Percentiles rank a stretch among this genome's conserved stretches.
These are phyloP conservation scores for Amanita exitialis DNA, from an alignment of 768 basidiomycete genomes.

Conservation along the genomic window DNA sequence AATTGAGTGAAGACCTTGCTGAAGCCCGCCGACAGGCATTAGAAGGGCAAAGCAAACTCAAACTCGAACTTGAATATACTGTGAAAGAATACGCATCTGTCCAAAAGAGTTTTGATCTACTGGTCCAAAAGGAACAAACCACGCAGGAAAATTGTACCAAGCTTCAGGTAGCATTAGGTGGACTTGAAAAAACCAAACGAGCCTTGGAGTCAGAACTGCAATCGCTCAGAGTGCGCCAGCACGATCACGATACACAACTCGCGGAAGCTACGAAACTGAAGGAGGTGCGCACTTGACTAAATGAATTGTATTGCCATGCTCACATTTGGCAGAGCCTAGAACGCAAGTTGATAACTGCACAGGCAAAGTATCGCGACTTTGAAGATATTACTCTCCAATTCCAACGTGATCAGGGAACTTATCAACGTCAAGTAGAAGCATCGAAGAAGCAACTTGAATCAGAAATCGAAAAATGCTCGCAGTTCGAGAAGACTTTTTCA, in stretches of 20 bases:
- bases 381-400: conserved; percentile 83
- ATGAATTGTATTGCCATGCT: conserved; percentile 1
- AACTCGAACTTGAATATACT: conserved; percentile 62
- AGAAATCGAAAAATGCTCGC: conserved; percentile 62
- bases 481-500: conserved; percentile 58
- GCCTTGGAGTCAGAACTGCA: conserved; percentile 65
- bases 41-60: conserved; percentile 64
- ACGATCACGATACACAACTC: conserved; percentile 55
- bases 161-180: conserved; percentile 36
- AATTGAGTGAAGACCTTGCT: conserved; percentile 57
- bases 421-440: conserved; percentile 63
- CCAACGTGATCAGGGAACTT: conserved; percentile 71
- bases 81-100: conserved; percentile 50
- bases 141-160: conserved; percentile 41
- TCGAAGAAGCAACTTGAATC: conserved; percentile 62
- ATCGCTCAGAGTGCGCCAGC: conserved; percentile 55
- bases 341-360: conserved; percentile 61
- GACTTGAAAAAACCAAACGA: conserved; percentile 62
- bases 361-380: conserved; percentile 72
- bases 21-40: conserved; percentile 51
- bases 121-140: conserved; percentile 50
- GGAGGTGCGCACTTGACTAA: conserved; percentile 45
- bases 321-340: conserved; percentile 49
- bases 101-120: conserved; percentile 48
- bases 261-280: conserved; percentile 52